Evolutionary conservation across 768 basidiomycete genomes (phyloP), one percentile per base, ranked within the genome.

Genomic region (Hericium rajendrae): DNA sequence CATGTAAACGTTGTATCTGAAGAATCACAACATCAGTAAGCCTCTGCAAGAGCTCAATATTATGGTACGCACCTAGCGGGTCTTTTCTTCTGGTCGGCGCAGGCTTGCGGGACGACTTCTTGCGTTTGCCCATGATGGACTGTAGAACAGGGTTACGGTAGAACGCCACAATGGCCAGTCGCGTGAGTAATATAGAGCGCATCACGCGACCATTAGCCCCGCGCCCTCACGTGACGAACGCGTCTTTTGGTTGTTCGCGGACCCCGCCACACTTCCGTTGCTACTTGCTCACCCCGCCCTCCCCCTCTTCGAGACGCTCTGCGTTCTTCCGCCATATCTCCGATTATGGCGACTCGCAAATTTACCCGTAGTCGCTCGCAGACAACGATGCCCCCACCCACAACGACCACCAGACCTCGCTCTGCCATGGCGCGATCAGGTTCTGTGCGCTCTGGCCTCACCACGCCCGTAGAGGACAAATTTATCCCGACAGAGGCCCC

Each of bases 61-160:
- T 20, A 54, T 8, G 6, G 15, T 50, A 67, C 80, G 58, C 53
- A 91, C 91, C 91, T 13, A 93, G 76, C 4, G 89, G 85, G 2
- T 83, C 83, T 67, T 81, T 84, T 63, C 77, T 81, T 62, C 82
- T 78, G 6, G 86, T 72, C 48, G 81, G 81, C 38, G 78, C 80
- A 6, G 90, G 88, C 63, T 91, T 91, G 67, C 87, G 81, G 18
- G 90, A 84, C 0, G 91, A 89, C 71, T 93, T 93, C 73, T 93
- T 93, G 63, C 91, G 84, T 72, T 93, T 93, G 59, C 91, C 91
- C 91, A 93, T 93, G 58, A 62, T 18, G 57, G 37, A 54, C 8
- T 22, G 22, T 22, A 22, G 22, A 22, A 22, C 22, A 22, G 22
- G 48, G n/a, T n/a, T n/a, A n/a, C n/a, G n/a, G 43, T 38, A 22